Conservation (phyloP, 2,329 filamentous ascomycete species). For the Orbilia blumenaviensis region DNA sequence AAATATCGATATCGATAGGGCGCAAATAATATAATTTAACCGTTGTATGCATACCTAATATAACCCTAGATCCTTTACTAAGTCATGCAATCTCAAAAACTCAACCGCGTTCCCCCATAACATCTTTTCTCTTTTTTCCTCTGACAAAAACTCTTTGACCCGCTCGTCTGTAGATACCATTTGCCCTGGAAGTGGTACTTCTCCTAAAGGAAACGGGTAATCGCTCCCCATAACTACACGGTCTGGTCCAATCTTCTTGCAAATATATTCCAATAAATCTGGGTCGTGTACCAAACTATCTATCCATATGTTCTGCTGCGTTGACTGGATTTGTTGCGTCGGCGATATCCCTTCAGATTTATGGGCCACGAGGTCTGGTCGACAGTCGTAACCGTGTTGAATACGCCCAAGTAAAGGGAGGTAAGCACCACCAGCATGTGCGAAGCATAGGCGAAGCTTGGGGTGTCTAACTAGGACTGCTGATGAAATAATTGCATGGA, state of each 20-base stretch:
- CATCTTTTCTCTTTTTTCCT: slow-evolving; percentile 59
- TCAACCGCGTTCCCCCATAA: slow-evolving; percentile 60
- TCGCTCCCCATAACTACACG: slow-evolving; percentile 60
- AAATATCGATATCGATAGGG: no score
- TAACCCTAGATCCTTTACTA: slow-evolving; percentile 55
- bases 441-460: slow-evolving; percentile 59
- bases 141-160: slow-evolving; percentile 58
- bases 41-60: background rate
- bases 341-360: slow-evolving; percentile 59
- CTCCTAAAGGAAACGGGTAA: slow-evolving; percentile 61
- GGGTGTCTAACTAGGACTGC: slow-evolving; percentile 59
- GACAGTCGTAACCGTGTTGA: slow-evolving; percentile 60
- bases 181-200: slow-evolving; percentile 60
- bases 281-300: slow-evolving; percentile 60
- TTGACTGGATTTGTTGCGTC: slow-evolving; percentile 58
- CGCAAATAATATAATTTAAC: no score
- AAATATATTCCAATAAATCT: slow-evolving; percentile 60
- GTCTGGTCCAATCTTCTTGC: slow-evolving; percentile 59
- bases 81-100: slow-evolving; percentile 58
- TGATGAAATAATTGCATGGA: slow-evolving; percentile 59
- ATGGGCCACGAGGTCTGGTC: slow-evolving; percentile 60
- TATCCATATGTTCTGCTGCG: slow-evolving; percentile 59
- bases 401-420: slow-evolving; percentile 60
- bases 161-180: slow-evolving; percentile 59
- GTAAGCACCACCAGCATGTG: slow-evolving; percentile 61